Percentiles rank a stretch among this genome's conserved stretches.
Conservation (phyloP, 208 protist genomes). For the Acanthamoeba triangularis region DNA sequence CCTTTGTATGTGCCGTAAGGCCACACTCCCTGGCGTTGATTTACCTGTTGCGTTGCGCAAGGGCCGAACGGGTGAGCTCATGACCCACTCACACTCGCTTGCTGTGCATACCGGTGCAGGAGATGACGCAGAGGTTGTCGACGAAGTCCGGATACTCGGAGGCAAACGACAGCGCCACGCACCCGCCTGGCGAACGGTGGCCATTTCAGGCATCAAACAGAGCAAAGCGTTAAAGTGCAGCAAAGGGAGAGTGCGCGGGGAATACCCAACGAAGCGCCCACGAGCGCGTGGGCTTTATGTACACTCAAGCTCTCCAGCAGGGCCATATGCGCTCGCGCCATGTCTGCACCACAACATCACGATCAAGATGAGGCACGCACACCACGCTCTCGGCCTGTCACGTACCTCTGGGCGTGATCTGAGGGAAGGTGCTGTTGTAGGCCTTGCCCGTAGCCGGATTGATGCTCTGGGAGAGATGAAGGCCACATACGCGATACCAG, state of each 20-base stretch:
- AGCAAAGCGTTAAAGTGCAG: background rate
- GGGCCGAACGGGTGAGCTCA: background rate
- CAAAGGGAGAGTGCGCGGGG: background rate
- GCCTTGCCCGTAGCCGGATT: slow-evolving; percentile 31
- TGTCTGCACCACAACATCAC: background rate
- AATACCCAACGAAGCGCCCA: slow-evolving; percentile 61
- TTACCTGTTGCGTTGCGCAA: background rate
- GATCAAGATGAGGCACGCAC: background rate
- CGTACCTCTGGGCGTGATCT: slow-evolving; percentile 66
- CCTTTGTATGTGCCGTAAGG: slow-evolving; percentile 54
- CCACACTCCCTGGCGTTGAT: slow-evolving; percentile 54
- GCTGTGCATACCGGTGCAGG: slow-evolving; percentile 39
- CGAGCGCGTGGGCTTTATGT: slow-evolving; percentile 45
- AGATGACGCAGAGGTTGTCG: slow-evolving; percentile 75
- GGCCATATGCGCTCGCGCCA: slow-evolving; percentile 57
- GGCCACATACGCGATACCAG: too few species aligned
- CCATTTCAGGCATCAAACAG: background rate
- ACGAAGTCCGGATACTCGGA: slow-evolving; percentile 72
- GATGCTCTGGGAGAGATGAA: background rate
- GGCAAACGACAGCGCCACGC: slow-evolving; percentile 66
- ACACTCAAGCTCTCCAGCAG: slow-evolving; percentile 61
- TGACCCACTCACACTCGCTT: background rate
- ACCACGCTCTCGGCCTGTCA: background rate
- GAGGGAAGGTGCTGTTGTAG: slow-evolving; percentile 45
- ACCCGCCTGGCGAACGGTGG: slow-evolving; percentile 8